Evolutionary conservation across 1,139 yeast species (phyloP).

Genomic region (Scheffersomyces segobiensis): DNA sequence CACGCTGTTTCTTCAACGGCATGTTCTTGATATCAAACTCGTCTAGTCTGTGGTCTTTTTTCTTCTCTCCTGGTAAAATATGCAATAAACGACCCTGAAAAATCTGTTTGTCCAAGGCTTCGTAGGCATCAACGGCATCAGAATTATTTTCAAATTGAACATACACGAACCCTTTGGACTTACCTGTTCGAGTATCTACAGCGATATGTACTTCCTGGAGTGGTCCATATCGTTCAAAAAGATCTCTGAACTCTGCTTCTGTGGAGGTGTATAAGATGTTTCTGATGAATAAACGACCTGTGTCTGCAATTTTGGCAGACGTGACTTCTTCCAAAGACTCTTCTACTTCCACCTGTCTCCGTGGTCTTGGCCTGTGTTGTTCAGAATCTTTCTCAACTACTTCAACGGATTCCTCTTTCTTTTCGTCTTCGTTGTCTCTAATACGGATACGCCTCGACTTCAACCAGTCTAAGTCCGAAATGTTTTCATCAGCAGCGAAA

Average conservation of each 20-base stretch:
- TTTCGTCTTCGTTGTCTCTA: conserved; percentile 44
- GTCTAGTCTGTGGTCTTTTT: conserved; percentile 76
- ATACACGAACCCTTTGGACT: conserved; percentile 92
- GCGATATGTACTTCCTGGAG: conserved; percentile 88
- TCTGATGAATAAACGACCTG: conserved; percentile 87
- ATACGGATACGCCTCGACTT: conserved; percentile 75
- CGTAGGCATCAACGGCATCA: conserved; percentile 76
- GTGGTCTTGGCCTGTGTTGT: conserved; percentile 3
- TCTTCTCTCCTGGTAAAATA: conserved; percentile 81
- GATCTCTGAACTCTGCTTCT: conserved; percentile 70
- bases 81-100: conserved; percentile 94
- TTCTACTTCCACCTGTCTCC: conserved; percentile 2
- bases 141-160: conserved; percentile 64
- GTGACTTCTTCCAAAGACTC: conserved; percentile 10
- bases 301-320: conserved; percentile 52
- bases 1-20: conserved; percentile 89
- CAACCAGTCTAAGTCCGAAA: conserved; percentile 90
- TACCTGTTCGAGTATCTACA: conserved; percentile 83
- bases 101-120: conserved; percentile 77
- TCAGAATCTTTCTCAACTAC: conserved; percentile 11
- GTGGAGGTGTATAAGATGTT: conserved; percentile 79
- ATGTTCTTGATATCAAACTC: conserved; percentile 88
- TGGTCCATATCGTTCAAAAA: conserved; percentile 59
- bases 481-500: conserved; percentile 50
- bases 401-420: conserved; percentile 10